Base-by-base conservation (phyloP, 768 basidiomycete species). In the Crepidotus variabilis region DNA sequence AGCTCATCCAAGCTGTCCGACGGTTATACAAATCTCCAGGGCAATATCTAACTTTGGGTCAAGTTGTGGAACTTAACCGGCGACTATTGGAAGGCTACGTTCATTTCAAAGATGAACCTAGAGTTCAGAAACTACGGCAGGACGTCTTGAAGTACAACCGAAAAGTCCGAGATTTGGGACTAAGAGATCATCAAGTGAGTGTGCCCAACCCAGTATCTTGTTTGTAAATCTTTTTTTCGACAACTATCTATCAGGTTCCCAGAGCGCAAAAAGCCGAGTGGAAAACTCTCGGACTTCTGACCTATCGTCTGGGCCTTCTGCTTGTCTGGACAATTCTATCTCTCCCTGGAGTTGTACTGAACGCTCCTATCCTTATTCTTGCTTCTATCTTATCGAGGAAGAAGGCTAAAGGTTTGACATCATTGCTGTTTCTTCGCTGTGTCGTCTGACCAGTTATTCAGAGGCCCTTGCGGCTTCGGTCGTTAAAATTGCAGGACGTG, bases 1-100 rank as follows among this genome's bases (percentile, higher is more conserved):
- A 97, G 94, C 82, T 98, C 55, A 93, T 98, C 54, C 96, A 98
- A 82, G 96, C 95, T 21, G 92, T 90, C 14, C 86, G 96, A 51
- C 81, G 96, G 51, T 74, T 98, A 51, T 98, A 98, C 73, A 93
- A 94, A 66, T 89, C 93, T 0, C 96, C 96, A 14, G 91, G 93
- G 4, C 94, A 96, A 69, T 88, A 96, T 68, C 78, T 97, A 58
- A 95, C 95, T 0, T 75, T 98, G 36, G 91, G 95, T 36, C 96
- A 98, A 76, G 94, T 97, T 11, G 94, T 98, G 22, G 94, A 97
- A 68, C 77, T 98, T 43, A 96, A 94, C 70, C 85, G 90, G 64
- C 87, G 96, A 39, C 86, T 98, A 65, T 81, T 98, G 60, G 91
- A 95, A 68, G 96, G 92, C 0, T 98, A 98, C 67, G 79, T 84